Base-by-base conservation (phyloP, 305 asterid genomes). In the Withania somnifera region DNA sequence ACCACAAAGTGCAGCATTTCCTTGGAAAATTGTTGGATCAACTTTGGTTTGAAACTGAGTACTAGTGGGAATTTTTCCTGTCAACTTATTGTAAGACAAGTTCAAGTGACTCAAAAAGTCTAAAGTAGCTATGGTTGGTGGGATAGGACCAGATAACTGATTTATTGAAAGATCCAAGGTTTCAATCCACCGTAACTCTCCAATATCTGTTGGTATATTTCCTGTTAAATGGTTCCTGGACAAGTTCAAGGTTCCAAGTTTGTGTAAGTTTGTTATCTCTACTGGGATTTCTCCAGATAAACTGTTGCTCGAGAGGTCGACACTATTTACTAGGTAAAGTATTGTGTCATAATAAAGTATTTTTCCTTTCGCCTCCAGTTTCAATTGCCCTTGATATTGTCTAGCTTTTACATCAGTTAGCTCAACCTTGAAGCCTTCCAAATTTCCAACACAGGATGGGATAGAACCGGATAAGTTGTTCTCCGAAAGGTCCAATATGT, bases 181-280 rank as follows among this genome's bases (percentile, higher is more conserved):
- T 53, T 85, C 88, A 10, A 87, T 3, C 84, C 78, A 7, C 28
- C 60, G 2, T 6, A 87, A 81, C 6, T 80, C 78, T 8, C 71
- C 80, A n/a, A 87, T 85, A 53, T 53, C 61, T 22, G 58, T 1
- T n/a, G 87, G 89, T 47, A 86, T 84, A n/a, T 5, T 22, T 50
- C 87, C 89, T 7, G 76, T 85, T 68, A 87, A 82, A 34, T 78
- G 81, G 77, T 87, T 87, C 84, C 40, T 84, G 61, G 87, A 86
- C 61, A 86, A 79, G 69, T 84, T 86, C 82, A 86, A 63, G 7
- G 84, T 86, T 7, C 84, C 81, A 76, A 86, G 28, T 84, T 54
- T 80, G 73, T 79, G 17, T 2, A 86, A 82, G 51, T 9, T 63
- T 6, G 85, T 83, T n/a, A 86, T 20, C 8, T 47, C 85, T n/a